Base-by-base conservation (phyloP, 495 filamentous ascomycete genomes). In the Neurospora pannonica region DNA sequence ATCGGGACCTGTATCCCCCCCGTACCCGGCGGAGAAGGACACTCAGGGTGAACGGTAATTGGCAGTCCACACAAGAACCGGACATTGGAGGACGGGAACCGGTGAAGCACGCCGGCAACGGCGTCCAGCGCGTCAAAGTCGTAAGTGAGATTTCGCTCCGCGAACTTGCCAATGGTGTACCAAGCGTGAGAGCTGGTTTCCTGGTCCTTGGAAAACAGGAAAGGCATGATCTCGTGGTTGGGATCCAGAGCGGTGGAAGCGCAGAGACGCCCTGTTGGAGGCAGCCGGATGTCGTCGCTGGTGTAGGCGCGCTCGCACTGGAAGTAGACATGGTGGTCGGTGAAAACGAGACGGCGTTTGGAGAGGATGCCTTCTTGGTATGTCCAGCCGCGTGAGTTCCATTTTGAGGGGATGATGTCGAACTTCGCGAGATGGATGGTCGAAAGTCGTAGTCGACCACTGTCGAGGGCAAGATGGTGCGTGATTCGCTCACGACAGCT, bases 311-410 rank as follows among this genome's bases (percentile, higher is more conserved):
- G 15, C 40, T 42, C 15, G 40, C 40, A 42, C 40, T 42, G 15
- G 17, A 42, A 42, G 17, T 42, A 42, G 15, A 42, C 70, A 28
- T 70, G 39, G 17, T 42, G 28, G 11, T 43, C 34, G 24, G 67
- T 70, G 42, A 74, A 74, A 67, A 74, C 70, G 19, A 74, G 13
- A 19, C 67, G 67, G 69, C 73, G 73, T 31, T n/a, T 19, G 5
- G 73, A 21, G 38, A 74, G 67, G 38, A 74, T 21, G 70, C 39
- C 42, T 71, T 74, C 73, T 28, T 74, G 73, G 70, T 71, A 74
- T 19, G 73, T 74, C 73, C 73, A 74, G 0, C 40, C 40, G 13
- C 40, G 40, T 19, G 40, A 42, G 40, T 42, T 42, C 40, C 40
- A 42, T 19, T 42, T 42, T 42, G 40, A 19, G 40, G 17, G 13